Evolutionary conservation across 441 rosid genomes (phyloP).

Genomic region (Brassica hybrid): DNA sequence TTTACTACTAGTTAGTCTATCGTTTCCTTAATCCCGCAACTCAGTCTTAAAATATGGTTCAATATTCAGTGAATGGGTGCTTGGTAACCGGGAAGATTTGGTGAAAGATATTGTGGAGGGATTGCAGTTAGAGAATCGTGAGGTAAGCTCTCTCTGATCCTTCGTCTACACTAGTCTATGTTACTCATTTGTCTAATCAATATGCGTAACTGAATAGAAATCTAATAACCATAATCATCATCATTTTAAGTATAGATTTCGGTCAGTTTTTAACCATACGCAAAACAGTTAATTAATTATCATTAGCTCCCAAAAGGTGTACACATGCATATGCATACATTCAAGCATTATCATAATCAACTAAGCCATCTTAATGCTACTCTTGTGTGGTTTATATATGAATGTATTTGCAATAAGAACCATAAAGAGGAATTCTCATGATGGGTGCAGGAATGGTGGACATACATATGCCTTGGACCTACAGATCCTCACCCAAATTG

Average conservation of each 20-base stretch:
- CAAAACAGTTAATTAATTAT: neutral
- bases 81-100: conserved; percentile 94
- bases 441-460: conserved; percentile 92
- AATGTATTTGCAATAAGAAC: conserved; percentile 1
- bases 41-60: conserved; percentile 10
- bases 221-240: neutral
- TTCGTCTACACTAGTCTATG: neutral
- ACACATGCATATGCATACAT: neutral
- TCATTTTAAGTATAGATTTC: neutral
- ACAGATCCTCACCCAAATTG: conserved; percentile 98
- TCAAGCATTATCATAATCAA: neutral
- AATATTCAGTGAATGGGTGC: conserved; percentile 90
- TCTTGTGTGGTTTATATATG: conserved; percentile 3
- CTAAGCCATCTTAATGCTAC: neutral
- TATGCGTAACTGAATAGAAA: neutral
- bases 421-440: conserved; percentile 3
- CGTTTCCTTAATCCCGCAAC: neutral
- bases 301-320: neutral
- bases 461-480: conserved; percentile 97
- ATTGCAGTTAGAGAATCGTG: conserved; percentile 74
- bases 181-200: neutral
- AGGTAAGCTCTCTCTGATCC: conserved; percentile 58
- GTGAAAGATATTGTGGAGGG: conserved; percentile 82
- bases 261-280: neutral
- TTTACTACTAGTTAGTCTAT: conserved; percentile 11